Percentiles rank a stretch among this genome's conserved stretches.
phyloP scores from a whole-genome alignment of 768 basidiomycete genomes.

The Filobasidium wieringae region DNA sequence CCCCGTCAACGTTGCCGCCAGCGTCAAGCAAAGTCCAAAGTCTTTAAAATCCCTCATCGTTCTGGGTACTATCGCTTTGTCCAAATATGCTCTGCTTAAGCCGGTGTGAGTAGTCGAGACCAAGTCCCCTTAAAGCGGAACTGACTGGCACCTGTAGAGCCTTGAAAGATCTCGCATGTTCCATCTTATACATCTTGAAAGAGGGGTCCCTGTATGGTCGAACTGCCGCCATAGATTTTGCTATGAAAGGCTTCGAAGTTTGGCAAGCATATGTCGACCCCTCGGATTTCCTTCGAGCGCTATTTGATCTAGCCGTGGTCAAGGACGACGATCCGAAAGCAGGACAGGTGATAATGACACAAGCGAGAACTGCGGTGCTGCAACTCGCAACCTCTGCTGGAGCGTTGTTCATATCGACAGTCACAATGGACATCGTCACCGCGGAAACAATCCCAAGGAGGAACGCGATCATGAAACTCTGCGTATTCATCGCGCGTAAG shows the following conservation, averaged over 20 bases:
- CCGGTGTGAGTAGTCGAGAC: conserved; percentile 47
- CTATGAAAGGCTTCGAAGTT: conserved; percentile 77
- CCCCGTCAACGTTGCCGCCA: background rate
- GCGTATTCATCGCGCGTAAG: conserved; percentile 90
- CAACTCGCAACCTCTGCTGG: conserved; percentile 75
- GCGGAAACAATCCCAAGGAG: conserved; percentile 57
- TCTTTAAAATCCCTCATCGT: conserved; percentile 60
- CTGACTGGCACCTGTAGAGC: conserved; percentile 53
- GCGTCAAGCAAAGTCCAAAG: conserved; percentile 40
- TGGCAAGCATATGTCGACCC: conserved; percentile 93
- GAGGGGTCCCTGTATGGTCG: conserved; percentile 52
- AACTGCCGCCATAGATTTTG: conserved; percentile 72
- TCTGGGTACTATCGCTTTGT: conserved; percentile 68
- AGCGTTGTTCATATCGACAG: conserved; percentile 82
- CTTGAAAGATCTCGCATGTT: conserved; percentile 72
- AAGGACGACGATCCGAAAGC: conserved; percentile 16
- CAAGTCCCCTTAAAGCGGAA: too few relatives aligned
- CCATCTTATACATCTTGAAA: conserved; percentile 63
- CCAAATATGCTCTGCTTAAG: conserved; percentile 64
- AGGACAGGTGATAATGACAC: conserved; percentile 45
- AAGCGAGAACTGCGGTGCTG: conserved; percentile 71
- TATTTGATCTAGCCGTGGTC: conserved; percentile 65
- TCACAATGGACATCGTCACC: conserved; percentile 72
- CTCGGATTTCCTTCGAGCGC: conserved; percentile 68
- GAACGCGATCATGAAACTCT: conserved; percentile 79